These are phyloP conservation scores for Cladosporium sp. DNA, from an alignment of 2,329 filamentous ascomycete genomes.

Conservation along the genomic window DNA sequence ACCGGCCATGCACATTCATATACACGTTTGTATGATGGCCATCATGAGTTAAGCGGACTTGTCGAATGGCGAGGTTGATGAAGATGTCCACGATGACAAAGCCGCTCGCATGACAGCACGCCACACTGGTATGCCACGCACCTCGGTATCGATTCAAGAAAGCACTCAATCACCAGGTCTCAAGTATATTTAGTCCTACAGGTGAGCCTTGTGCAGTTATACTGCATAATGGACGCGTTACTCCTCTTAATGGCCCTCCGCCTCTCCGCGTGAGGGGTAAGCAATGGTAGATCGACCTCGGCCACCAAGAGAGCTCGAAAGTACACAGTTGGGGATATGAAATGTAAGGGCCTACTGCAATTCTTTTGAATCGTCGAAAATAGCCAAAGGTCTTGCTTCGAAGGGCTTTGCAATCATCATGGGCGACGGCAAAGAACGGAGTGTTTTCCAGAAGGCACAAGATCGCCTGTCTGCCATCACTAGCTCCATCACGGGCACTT, in stretches of 20 bases:
- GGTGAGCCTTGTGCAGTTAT: background rate
- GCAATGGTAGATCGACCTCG: constrained; percentile 11
- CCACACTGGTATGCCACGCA: background rate
- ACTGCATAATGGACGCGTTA: background rate
- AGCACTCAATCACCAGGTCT: background rate
- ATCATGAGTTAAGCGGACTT: background rate
- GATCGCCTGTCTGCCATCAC: constrained; percentile 28
- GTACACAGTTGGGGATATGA: background rate
- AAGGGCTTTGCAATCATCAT: constrained; percentile 13
- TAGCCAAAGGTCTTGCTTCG: background rate
- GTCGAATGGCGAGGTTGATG: background rate
- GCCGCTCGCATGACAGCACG: background rate
- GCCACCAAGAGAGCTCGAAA: constrained; percentile 3
- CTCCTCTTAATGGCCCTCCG: background rate
- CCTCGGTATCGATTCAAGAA: background rate
- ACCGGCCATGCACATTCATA: background rate
- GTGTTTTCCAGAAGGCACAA: constrained; percentile 25
- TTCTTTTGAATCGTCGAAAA: background rate
- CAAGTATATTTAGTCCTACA: background rate
- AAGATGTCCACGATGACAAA: background rate
- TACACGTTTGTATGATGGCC: background rate
- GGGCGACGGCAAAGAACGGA: constrained; percentile 24
- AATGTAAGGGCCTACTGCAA: background rate
- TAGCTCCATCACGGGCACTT: constrained; percentile 20
- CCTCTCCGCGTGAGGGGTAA: constrained; percentile 12